phyloP scores from a whole-genome alignment of 306 rosid species.

The Vigna hirtella region DNA sequence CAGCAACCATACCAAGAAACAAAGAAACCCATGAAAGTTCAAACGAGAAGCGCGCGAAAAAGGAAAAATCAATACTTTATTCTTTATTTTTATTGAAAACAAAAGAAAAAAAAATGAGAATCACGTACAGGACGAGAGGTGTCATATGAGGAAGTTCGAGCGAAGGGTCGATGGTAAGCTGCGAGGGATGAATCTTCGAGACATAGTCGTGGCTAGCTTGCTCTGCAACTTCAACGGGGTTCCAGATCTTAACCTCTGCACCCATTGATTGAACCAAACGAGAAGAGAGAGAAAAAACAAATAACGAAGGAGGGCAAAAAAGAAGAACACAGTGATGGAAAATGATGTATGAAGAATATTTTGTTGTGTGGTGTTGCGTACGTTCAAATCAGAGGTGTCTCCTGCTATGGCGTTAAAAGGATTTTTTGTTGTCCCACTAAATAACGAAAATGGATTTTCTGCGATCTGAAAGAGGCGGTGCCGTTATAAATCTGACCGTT shows the following conservation, averaged over 20 bases:
- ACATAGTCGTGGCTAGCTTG: conserved; percentile 50
- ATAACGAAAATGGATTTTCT: too few relatives aligned
- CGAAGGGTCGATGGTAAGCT: conserved; percentile 70
- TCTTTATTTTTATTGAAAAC: background rate
- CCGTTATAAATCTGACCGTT: background rate
- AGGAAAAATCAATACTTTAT: too few relatives aligned
- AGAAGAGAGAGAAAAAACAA: background rate
- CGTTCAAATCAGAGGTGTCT: too few relatives aligned
- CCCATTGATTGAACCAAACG: conserved; percentile 45
- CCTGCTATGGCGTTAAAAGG: too few relatives aligned
- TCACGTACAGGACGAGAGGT: conserved; percentile 67
- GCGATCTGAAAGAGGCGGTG: background rate
- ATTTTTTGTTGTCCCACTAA: too few relatives aligned
- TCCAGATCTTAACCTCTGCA: conserved; percentile 61
- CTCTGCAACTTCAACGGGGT: conserved; percentile 61
- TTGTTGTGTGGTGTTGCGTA: background rate
- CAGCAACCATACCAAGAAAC: background rate
- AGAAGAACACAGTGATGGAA: background rate
- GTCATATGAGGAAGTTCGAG: conserved; percentile 57
- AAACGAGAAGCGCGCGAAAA: conserved; percentile 32
- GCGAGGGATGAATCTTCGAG: conserved; percentile 57
- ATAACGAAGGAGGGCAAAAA: background rate
- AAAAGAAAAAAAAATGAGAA: background rate
- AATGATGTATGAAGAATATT: background rate
- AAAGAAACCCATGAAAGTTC: conserved; percentile 1